phyloP scores from a whole-genome alignment of 2,329 filamentous ascomycete species.

The Fusarium humuli region DNA sequence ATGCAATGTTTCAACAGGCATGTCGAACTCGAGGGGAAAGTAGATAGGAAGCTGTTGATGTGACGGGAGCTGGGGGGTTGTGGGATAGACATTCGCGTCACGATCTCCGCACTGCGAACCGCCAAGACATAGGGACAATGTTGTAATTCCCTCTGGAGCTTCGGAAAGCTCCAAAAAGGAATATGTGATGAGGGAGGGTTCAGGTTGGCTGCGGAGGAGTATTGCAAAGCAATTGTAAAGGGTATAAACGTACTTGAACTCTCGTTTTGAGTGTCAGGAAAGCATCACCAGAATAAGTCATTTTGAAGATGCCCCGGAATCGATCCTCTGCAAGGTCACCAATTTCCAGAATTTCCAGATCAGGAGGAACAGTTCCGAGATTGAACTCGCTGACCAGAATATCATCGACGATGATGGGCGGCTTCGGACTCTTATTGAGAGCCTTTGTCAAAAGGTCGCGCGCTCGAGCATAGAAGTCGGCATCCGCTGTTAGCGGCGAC shows the following conservation, averaged over 20 bases:
- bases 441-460: constrained; percentile 94
- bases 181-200: constrained; percentile 3
- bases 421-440: constrained; percentile 97
- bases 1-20: constrained; percentile 10
- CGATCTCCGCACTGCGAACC: constrained; percentile 2
- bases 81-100: constrained; percentile 8
- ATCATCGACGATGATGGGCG: constrained; percentile 98
- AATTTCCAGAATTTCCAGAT: constrained; percentile 97
- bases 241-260: constrained; percentile 77
- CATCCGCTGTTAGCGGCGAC: constrained; percentile 97
- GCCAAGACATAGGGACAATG: background rate
- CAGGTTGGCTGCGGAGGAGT: background rate
- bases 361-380: constrained; percentile 91
- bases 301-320: constrained; percentile 98
- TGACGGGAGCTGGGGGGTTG: constrained; percentile 6
- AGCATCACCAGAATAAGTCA: constrained; percentile 96
- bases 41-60: constrained; percentile 12
- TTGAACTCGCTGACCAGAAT: constrained; percentile 99
- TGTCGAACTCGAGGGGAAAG: constrained; percentile 2
- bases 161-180: constrained; percentile 5
- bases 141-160: constrained; percentile 4
- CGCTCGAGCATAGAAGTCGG: constrained; percentile 87
- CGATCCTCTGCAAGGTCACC: constrained; percentile 96
- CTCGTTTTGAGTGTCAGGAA: constrained; percentile 94
- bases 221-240: constrained; percentile 9